phyloP scores from a whole-genome alignment of 179 eudicot species.

The Sideroxylon spinosum region DNA sequence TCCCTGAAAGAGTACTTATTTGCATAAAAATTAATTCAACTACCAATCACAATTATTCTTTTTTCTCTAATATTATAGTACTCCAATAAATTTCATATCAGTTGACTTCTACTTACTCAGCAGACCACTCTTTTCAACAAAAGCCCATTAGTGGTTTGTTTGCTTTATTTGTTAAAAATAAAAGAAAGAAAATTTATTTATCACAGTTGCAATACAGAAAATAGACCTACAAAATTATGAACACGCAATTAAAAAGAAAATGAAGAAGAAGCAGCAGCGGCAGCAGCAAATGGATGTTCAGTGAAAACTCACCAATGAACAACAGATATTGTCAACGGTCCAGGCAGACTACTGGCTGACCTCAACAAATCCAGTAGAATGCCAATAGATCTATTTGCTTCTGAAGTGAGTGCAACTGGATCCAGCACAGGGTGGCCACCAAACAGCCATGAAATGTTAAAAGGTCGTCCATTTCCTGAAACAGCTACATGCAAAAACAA shows the following conservation, averaged over 20 bases:
- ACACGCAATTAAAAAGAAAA: too few species aligned
- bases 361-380: slow-evolving; percentile 56
- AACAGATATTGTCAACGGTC: slow-evolving; percentile 62
- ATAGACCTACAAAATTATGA: not conserved
- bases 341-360: slow-evolving; percentile 59
- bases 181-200: not conserved
- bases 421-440: slow-evolving; percentile 77
- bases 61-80: not conserved
- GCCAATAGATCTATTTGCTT: slow-evolving; percentile 49
- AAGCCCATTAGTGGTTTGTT: not conserved
- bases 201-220: slow-evolving; percentile 18
- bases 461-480: slow-evolving; percentile 37
- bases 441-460: slow-evolving; percentile 65
- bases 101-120: not conserved
- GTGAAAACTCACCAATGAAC: slow-evolving; percentile 75
- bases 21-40: not conserved
- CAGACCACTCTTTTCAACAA: not conserved
- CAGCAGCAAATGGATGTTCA: not conserved
- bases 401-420: slow-evolving; percentile 48
- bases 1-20: not conserved
- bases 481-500: slow-evolving; percentile 22
- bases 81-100: not conserved
- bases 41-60: not conserved
- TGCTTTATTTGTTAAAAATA: not conserved
- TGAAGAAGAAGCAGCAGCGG: not conserved